Evolutionary conservation across 345 rosid genomes (phyloP).

Genomic region (Salix udensis): DNA sequence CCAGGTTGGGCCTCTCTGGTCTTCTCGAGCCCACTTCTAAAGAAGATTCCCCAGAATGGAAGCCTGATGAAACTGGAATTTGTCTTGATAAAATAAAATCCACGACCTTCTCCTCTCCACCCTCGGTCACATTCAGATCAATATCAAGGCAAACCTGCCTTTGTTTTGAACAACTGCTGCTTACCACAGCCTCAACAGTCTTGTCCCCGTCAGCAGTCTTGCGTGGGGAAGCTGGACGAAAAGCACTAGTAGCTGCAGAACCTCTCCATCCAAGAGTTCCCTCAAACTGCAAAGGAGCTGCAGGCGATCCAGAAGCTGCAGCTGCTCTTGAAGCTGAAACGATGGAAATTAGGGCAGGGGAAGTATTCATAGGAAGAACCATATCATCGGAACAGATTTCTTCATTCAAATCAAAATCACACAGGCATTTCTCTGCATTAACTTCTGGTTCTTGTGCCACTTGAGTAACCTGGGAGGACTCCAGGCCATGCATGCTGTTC

Average conservation of each 20-base stretch:
- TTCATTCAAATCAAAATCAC: conserved; percentile 79
- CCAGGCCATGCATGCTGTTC: conserved; percentile 43
- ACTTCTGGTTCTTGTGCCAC: conserved; percentile 51
- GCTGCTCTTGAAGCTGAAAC: conserved; percentile 61
- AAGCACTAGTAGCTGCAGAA: conserved; percentile 69
- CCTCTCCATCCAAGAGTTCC: conserved; percentile 75
- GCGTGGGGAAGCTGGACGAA: conserved; percentile 63
- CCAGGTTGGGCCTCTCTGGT: conserved; percentile 63
- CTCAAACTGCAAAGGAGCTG: conserved; percentile 59
- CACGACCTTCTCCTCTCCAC: conserved; percentile 60
- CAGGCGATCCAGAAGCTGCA: conserved; percentile 51
- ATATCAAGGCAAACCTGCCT: conserved; percentile 50
- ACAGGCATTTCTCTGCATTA: conserved; percentile 49
- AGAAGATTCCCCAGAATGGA: conserved; percentile 59
- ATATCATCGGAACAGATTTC: conserved; percentile 72
- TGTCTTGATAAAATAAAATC: conserved; percentile 43
- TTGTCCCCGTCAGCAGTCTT: conserved; percentile 40
- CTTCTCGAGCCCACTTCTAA: conserved; percentile 52
- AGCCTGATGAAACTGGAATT: conserved; percentile 46
- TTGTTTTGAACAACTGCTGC: conserved; percentile 40
- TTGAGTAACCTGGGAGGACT: conserved; percentile 53
- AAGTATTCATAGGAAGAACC: conserved; percentile 43
- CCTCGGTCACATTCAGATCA: conserved; percentile 81
- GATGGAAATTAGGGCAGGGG: conserved; percentile 45
- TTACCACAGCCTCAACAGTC: conserved; percentile 32